Evolutionary conservation across 2,329 filamentous ascomycete species (phyloP), one percentile per base, ranked within the genome.

Genomic region (Diplodia seriata): DNA sequence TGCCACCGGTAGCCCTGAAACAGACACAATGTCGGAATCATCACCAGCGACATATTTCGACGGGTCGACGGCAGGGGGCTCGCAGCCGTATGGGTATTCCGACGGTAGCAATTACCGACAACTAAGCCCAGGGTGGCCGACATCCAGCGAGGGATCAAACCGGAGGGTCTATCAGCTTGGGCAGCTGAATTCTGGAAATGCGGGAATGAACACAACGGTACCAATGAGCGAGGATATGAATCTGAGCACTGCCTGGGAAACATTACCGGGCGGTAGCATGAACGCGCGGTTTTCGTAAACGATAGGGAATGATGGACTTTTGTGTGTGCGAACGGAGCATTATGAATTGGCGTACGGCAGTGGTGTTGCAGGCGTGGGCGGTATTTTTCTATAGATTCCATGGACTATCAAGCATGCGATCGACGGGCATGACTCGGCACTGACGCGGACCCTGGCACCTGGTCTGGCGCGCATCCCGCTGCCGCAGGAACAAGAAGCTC

Each of bases 211-310:
- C 47, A 40, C 63, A 26, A 49, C 23, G 12, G 47, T 23, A 38
- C 43, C 59, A 4, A 20, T 64, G 43, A n/a, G 49, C 33, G 66
- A 65, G n/a, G 69, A 69, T 26, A 38, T 68, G 53, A 69, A 68
- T 7, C 40, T 66, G 18, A 61, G 49, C 1, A 67, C 62, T 6
- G 70, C 69, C 5, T 71, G 69, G 68, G 70, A 71, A 29, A 71
- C 70, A 11, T 59, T 70, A 23, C 70, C 70, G 12, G 69, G 70
- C 38, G 70, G 70, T 9, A 70, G 67, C 36, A 49, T 70, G 66
- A 71, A 71, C 47, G 66, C 68, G 31, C 38, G 70, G 31, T 71
- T 71, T 54, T 62, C 62, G 23, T 70, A 54, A 20, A 15, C 26
- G 11, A 26, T 20, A n/a, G 26, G 26, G 26, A 26, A 26, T 26